phyloP scores from a whole-genome alignment of 208 protist genomes.

The Angomonas ambiguus region DNA sequence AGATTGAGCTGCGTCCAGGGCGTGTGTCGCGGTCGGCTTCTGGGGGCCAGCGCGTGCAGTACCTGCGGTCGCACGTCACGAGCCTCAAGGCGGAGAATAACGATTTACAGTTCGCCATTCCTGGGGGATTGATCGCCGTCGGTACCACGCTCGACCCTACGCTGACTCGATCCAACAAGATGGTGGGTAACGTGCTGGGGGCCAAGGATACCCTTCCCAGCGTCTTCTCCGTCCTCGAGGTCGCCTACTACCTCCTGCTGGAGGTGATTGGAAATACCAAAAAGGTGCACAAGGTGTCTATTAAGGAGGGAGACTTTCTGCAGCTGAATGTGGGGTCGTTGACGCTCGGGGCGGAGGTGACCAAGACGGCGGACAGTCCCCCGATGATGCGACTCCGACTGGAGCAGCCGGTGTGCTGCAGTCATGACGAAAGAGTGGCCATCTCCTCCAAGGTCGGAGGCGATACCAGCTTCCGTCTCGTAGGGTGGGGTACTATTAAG shows the following conservation, averaged over 20 bases:
- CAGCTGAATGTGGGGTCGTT: constrained; percentile 99
- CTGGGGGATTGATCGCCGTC: constrained; percentile 99
- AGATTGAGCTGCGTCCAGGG: constrained; percentile 99
- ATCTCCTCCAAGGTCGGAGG: constrained; percentile 92
- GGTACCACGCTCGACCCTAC: constrained; percentile 99
- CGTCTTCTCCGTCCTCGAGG: constrained; percentile 97
- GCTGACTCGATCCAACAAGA: constrained; percentile 97
- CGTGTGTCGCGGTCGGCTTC: constrained; percentile 89
- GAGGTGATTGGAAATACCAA: constrained; percentile 88
- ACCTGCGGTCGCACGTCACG: constrained; percentile 93
- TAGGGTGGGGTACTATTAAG: constrained; percentile 92
- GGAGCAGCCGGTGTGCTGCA: constrained; percentile 96
- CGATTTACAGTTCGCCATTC: constrained; percentile 98
- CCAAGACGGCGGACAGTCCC: constrained; percentile 85
- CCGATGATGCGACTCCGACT: constrained; percentile 96
- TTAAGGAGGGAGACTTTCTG: constrained; percentile 93
- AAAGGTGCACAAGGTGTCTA: constrained; percentile 92
- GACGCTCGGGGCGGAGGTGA: constrained; percentile 95
- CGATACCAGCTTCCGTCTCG: constrained; percentile 97
- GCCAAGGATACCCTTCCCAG: constrained; percentile 90
- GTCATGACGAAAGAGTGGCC: constrained; percentile 96
- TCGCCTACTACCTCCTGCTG: constrained; percentile 97
- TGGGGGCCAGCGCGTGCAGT: constrained; percentile 16
- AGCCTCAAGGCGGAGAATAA: constrained; percentile 98
- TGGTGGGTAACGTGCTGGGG: constrained; percentile 95